phyloP scores from a whole-genome alignment of 352 stramenopile species.

The Globisporangium acanthophoron region DNA sequence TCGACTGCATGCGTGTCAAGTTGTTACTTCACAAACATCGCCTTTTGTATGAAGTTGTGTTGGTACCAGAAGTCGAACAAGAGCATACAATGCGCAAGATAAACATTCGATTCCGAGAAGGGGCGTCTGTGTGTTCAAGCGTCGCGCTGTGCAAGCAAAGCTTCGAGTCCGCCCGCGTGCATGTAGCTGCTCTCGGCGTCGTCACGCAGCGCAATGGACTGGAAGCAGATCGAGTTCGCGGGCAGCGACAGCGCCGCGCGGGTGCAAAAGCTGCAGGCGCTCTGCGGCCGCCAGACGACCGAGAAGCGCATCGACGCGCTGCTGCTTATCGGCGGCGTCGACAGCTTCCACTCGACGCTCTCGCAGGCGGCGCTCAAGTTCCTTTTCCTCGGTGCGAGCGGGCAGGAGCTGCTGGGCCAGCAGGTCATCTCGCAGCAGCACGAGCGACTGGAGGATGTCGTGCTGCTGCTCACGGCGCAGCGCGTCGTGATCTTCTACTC shows the following conservation, averaged over 20 bases:
- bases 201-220: conserved; percentile 26
- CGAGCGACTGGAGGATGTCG: conserved; percentile 62
- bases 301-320: conserved; percentile 33
- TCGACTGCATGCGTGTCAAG: too few relatives aligned
- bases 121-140: too few relatives aligned
- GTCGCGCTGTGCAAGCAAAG: too few relatives aligned
- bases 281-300: conserved; percentile 22
- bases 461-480: conserved; percentile 46
- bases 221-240: conserved; percentile 49
- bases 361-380: conserved; percentile 73
- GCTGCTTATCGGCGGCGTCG: conserved; percentile 62
- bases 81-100: too few relatives aligned
- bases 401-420: conserved; percentile 66
- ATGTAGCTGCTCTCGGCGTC: too few relatives aligned
- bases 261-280: conserved; percentile 39
- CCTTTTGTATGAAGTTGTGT: too few relatives aligned
- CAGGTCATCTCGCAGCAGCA: conserved; percentile 66
- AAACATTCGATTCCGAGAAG: too few relatives aligned
- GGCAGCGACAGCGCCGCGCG: conserved; percentile 53
- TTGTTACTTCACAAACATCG: too few relatives aligned
- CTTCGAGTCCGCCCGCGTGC: too few relatives aligned
- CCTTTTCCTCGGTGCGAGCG: conserved; percentile 60
- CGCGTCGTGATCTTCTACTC: conserved; percentile 56
- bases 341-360: conserved; percentile 56
- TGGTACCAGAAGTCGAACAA: too few relatives aligned